Base-by-base conservation (phyloP, 805 yeast species). In the Candida khao-thaluensis region DNA sequence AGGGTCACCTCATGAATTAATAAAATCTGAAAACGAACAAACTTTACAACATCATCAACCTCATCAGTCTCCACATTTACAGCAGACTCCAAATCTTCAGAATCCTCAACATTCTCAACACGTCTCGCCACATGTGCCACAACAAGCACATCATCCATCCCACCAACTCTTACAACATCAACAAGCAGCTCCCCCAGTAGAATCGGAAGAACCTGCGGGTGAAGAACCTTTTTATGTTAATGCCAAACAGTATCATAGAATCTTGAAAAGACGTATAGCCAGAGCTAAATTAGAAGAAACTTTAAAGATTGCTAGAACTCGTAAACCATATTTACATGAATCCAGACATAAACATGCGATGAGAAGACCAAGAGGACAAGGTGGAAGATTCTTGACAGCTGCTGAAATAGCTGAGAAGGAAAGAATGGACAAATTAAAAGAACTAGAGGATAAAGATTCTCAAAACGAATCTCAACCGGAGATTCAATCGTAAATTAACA, bases 291-390 rank as follows among this genome's bases (percentile, higher is more conserved):
- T 93, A 27, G 98, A 93, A 56, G 98, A 93, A 56, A 78, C 81
- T 30, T 72, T 91, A 47, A 84, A 87, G 55, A 85, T 85, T 4
- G 90, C 93, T 12, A 76, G 95, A 47, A 95, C 95, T 12, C 78
- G 98, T 52, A 83, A 84, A 57, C 97, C 98, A 9, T 91, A 95
- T 61, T 62, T 93, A 35, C 99, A 93, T 58, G 99, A 93, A 62
- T 87, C 96, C 14, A 76, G 99, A 53, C 99, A 93, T 60, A 91
- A 93, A 59, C 99, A 93, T 60, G 99, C 99, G 2, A 93, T 93
- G 99, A 77, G 98, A 57, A 77, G 99, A 59, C 98, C 99, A 11
- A 79, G 99, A 52, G 99, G 99, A 18, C 98, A 93, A 66, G 99
- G 99, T 22, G 99, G 99, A 5, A 72, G 99, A 44, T 93, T 93